Evolutionary conservation across 1,139 yeast species (phyloP).

Genomic region (Arxiozyma slooffiae): DNA sequence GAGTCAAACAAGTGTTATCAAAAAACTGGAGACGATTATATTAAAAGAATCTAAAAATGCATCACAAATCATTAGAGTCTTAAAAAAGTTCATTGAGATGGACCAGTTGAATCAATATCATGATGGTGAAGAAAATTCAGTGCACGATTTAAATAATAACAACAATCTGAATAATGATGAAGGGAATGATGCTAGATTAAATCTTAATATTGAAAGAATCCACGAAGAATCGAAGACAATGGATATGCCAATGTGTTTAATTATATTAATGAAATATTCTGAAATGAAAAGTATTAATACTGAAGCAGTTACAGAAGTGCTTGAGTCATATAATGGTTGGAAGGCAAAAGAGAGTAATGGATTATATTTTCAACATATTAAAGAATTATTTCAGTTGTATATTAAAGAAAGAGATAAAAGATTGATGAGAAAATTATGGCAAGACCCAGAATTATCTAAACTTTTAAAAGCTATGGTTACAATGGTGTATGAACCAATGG

Average conservation of each 20-base stretch:
- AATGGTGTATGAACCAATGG: slow-evolving; percentile 76
- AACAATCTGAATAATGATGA: too few relatives aligned
- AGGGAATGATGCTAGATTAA: slow-evolving; percentile 5
- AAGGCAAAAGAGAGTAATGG: slow-evolving; percentile 24
- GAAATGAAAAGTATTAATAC: slow-evolving; percentile 16
- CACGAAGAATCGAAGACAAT: slow-evolving; percentile 33
- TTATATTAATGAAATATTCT: slow-evolving; percentile 24
- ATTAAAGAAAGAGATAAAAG: slow-evolving; percentile 68
- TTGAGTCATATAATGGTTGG: slow-evolving; percentile 33
- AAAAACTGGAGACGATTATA: slow-evolving; percentile 37
- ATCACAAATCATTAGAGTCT: slow-evolving; percentile 21
- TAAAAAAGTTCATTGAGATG: slow-evolving; percentile 26
- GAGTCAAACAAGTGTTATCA: slow-evolving; percentile 49
- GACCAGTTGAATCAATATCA: slow-evolving; percentile 13
- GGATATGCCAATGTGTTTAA: slow-evolving; percentile 31
- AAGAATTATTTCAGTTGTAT: slow-evolving; percentile 54
- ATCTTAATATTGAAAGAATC: slow-evolving; percentile 24
- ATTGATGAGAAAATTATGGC: slow-evolving; percentile 67
- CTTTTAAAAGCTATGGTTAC: slow-evolving; percentile 64
- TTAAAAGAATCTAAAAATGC: slow-evolving; percentile 23
- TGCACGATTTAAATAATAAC: slow-evolving; percentile 12
- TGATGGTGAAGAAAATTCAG: neutral
- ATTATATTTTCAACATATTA: slow-evolving; percentile 39
- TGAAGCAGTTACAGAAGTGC: slow-evolving; percentile 21
- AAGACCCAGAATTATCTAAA: slow-evolving; percentile 66